Conservation (phyloP, 2,329 filamentous ascomycete species). For the Aplosporella prunicola region DNA sequence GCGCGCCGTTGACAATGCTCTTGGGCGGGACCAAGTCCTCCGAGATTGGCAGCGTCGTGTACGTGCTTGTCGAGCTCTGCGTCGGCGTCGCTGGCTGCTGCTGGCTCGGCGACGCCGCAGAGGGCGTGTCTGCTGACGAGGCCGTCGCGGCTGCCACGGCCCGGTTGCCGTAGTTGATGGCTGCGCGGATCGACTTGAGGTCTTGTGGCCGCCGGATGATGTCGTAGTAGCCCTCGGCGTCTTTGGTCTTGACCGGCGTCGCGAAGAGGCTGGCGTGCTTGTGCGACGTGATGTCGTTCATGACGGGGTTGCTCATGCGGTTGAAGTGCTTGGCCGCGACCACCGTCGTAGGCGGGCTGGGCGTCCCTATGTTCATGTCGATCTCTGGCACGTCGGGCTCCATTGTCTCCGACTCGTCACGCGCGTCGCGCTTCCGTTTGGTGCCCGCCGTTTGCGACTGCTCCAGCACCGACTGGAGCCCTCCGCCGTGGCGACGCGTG, state of each 20-base stretch:
- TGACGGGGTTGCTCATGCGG: slow-evolving; percentile 38
- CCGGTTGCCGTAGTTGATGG: slow-evolving; percentile 41
- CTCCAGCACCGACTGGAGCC: slow-evolving; percentile 14
- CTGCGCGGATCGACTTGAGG: slow-evolving; percentile 41
- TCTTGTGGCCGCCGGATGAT: slow-evolving; percentile 45
- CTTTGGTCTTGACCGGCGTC: slow-evolving; percentile 39
- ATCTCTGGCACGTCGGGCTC: slow-evolving; percentile 19
- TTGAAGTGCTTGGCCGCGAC: slow-evolving; percentile 40
- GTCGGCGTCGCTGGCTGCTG: slow-evolving; percentile 20
- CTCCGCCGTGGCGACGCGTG: slow-evolving; percentile 20
- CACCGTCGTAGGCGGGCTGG: slow-evolving; percentile 23
- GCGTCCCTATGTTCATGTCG: slow-evolving; percentile 15
- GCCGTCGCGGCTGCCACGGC: slow-evolving; percentile 49
- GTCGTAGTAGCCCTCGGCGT: slow-evolving; percentile 43
- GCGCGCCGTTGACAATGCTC: slow-evolving; percentile 84
- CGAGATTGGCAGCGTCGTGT: slow-evolving; percentile 49
- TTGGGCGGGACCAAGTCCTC: slow-evolving; percentile 75
- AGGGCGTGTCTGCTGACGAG: slow-evolving; percentile 49
- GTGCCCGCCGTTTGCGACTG: slow-evolving; percentile 17
- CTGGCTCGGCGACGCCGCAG: slow-evolving; percentile 48
- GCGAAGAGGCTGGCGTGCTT: slow-evolving; percentile 44
- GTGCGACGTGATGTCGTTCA: slow-evolving; percentile 43
- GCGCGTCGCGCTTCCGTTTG: slow-evolving; percentile 34
- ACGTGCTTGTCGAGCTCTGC: slow-evolving; percentile 1
- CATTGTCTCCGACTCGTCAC: slow-evolving; percentile 23